Conservation (phyloP, 2,329 filamentous ascomycete genomes). For the Shiraia bambusicola region DNA sequence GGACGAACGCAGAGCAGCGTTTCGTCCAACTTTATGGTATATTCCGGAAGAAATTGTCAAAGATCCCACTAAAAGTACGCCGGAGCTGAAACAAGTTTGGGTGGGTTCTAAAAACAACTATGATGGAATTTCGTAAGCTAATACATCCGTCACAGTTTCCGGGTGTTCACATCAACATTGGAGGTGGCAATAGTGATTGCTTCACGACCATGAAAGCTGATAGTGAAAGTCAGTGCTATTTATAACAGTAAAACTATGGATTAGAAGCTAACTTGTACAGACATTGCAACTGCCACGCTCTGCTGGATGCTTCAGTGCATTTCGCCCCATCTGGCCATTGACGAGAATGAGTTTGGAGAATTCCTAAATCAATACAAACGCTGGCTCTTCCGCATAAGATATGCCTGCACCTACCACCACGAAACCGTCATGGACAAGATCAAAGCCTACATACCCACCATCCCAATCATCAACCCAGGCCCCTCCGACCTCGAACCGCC, state of each 20-base stretch:
- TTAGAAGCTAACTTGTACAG: slow-evolving; percentile 10
- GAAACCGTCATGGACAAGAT: slow-evolving; percentile 13
- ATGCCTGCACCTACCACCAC: slow-evolving; percentile 36
- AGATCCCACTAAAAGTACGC: slow-evolving; percentile 22
- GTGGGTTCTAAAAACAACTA: slow-evolving; percentile 6
- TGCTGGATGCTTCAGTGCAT: slow-evolving; percentile 60
- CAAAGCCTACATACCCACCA: slow-evolving; percentile 16
- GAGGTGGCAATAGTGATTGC: slow-evolving; percentile 47
- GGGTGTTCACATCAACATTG: slow-evolving; percentile 55
- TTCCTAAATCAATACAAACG: slow-evolving; percentile 45
- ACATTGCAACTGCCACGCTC: slow-evolving; percentile 52
- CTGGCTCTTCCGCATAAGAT: slow-evolving; percentile 34
- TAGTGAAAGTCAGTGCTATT: slow-evolving; percentile 29
- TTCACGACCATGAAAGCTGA: slow-evolving; percentile 37
- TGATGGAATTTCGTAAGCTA: background rate
- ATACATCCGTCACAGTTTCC: slow-evolving; percentile 40
- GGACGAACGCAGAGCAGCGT: slow-evolving; percentile 56
- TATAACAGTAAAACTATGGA: background rate
- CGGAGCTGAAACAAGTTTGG: slow-evolving; percentile 54
- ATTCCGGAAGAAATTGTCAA: slow-evolving; percentile 41
- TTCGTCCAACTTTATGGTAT: slow-evolving; percentile 56
- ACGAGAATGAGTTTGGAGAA: slow-evolving; percentile 46
- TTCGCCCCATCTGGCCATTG: slow-evolving; percentile 49
- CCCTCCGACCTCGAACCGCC: slow-evolving; percentile 22
- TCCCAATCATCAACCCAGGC: slow-evolving; percentile 25